A percentile compares a stretch with the other conserved stretches of the same genome.
Evolutionary conservation across 495 filamentous ascomycete species (phyloP).

Genomic region (Xylaria scruposa): DNA sequence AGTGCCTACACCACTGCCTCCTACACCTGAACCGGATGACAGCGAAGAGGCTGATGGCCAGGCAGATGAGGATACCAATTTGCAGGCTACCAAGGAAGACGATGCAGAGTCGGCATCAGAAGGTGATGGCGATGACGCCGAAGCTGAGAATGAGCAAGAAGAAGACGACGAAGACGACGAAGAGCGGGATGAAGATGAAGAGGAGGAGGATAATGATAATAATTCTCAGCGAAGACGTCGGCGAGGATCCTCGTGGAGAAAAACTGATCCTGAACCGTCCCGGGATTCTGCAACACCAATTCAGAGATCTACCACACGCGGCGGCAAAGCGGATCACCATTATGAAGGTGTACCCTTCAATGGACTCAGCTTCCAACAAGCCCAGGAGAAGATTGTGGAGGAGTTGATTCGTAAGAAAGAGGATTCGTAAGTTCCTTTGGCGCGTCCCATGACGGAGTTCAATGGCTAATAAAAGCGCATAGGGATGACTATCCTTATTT

Average conservation of each 20-base stretch:
- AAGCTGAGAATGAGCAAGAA: conserved; percentile 32
- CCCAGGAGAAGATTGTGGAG: conserved; percentile 79
- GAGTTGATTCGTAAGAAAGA: conserved; percentile 71
- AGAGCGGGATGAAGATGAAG: conserved; percentile 42
- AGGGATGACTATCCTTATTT: conserved; percentile 63
- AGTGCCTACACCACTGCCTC: conserved; percentile 68
- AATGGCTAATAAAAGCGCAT: conserved; percentile 29
- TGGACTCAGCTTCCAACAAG: conserved; percentile 75
- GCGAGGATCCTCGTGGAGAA: conserved; percentile 15
- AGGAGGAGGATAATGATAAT: conserved; percentile 33
- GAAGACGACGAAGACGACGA: conserved; percentile 36
- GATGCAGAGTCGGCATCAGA: conserved; percentile 44
- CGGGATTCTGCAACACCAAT: conserved; percentile 40
- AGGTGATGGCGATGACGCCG: conserved; percentile 37
- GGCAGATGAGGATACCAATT: conserved; percentile 21
- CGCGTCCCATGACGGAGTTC: neutral
- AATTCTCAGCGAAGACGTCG: conserved; percentile 23
- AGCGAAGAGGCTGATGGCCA: conserved; percentile 34
- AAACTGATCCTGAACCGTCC: conserved; percentile 31
- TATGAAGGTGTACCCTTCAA: conserved; percentile 62
- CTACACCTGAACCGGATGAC: conserved; percentile 42
- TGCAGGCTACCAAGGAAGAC: conserved; percentile 29
- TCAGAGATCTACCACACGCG: conserved; percentile 33
- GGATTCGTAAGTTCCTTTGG: conserved; percentile 56
- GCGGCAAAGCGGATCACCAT: conserved; percentile 55